Base-by-base conservation (phyloP, 2,329 filamentous ascomycete species). In the Pezicula neosporulosa region DNA sequence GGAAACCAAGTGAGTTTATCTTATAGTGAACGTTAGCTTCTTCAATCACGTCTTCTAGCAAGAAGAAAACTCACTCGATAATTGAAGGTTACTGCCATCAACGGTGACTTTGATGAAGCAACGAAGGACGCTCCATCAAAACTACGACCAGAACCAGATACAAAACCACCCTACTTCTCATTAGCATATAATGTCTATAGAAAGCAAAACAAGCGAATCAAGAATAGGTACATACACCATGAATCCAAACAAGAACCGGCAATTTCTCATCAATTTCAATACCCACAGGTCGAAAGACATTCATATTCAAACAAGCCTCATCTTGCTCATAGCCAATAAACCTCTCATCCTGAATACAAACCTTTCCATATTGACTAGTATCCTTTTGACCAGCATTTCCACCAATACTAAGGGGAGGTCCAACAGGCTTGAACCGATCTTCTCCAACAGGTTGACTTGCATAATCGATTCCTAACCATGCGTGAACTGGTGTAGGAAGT, bases 1-100 rank as follows among this genome's bases (percentile, higher is more conserved):
- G 41, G 41, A 44, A 44, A 7, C 41, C 41, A 44, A 44, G 41
- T n/a, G 41, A 44, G 24, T 44, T 44, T 10, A 44, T n/a, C 18
- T 41, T 41, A 16, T 16, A 15, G 38, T 10, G 8, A n/a, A 21
- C n/a, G 6, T 16, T 10, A 16, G 19, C 12, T 41, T 41, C 13
- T n/a, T 41, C 38, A n/a, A n/a, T 16, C 6, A 10, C 3, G 12
- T 10, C 19, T 18, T 41, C n/a, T 10, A 41, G 19, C 13, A 41
- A 10, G 38, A 41, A 10, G 38, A 41, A 16, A 4, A 12, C 16
- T 16, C 4, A 41, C 16, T 18, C 41, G 12, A 10, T 44, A 44
- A 10, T 44, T 21, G 24, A 44, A 21, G 13, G 18, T 44, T 21
- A 44, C 41, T 13, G 24, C 21, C 41, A 44, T 44, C 24, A 44